phyloP scores from a whole-genome alignment of 2,329 filamentous ascomycete genomes.

The Monilinia aucupariae region DNA sequence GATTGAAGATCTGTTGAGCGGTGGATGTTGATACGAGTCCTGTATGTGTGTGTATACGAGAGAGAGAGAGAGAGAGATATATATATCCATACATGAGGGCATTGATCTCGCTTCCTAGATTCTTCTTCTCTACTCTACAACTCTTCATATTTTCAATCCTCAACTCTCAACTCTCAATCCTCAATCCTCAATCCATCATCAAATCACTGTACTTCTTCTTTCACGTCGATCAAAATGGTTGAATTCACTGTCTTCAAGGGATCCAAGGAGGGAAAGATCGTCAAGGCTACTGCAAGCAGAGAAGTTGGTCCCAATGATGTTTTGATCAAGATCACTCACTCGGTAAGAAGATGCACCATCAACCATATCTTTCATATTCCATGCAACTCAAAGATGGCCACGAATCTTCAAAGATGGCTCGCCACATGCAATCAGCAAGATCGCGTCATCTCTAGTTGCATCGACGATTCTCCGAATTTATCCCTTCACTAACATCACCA shows the following conservation, averaged over 20 bases:
- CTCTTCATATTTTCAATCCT: conserved; percentile 1
- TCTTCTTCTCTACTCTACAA: background rate
- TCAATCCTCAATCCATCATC: background rate
- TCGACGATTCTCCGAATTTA: background rate
- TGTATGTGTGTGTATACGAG: too few species aligned
- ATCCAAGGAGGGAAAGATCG: conserved; percentile 50
- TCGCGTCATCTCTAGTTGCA: background rate
- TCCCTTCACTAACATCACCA: background rate
- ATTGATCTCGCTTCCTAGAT: background rate
- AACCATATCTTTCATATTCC: background rate
- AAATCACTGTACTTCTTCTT: background rate
- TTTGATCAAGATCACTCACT: conserved; percentile 58
- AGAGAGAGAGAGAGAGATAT: too few species aligned
- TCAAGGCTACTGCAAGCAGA: conserved; percentile 43
- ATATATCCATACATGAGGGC: background rate
- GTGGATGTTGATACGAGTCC: background rate
- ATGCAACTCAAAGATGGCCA: background rate
- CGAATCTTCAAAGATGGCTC: background rate
- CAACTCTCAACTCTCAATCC: background rate
- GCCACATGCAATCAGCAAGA: background rate
- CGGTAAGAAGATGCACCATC: conserved; percentile 28
- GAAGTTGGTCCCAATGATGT: conserved; percentile 50
- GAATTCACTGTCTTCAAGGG: conserved; percentile 61
- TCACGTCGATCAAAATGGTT: conserved; percentile 22
- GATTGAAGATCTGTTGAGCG: background rate